These are phyloP conservation scores for Thozetella sp. DNA, from an alignment of 495 filamentous ascomycete genomes.

Conservation along the genomic window DNA sequence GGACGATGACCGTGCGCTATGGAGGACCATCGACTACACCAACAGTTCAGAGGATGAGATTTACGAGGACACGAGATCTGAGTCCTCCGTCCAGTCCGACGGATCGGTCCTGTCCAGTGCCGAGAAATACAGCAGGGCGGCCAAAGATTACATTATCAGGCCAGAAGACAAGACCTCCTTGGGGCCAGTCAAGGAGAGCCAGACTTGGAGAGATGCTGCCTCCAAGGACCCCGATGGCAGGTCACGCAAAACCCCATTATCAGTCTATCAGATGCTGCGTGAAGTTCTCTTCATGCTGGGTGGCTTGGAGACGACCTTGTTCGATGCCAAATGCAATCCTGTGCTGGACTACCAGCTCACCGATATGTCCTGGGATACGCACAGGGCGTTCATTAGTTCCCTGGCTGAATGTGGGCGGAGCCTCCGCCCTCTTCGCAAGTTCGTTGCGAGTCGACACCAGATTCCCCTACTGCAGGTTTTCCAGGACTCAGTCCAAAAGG, in stretches of 20 bases:
- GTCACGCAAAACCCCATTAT: constrained; percentile 50
- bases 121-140: constrained; percentile 34
- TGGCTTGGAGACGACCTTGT: constrained; percentile 76
- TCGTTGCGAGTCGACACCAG: constrained; percentile 25
- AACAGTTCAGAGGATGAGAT: constrained; percentile 66
- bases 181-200: constrained; percentile 52
- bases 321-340: constrained; percentile 41
- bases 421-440: constrained; percentile 35
- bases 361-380: constrained; percentile 38
- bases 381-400: constrained; percentile 36
- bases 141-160: too few relatives aligned
- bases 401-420: constrained; percentile 40
- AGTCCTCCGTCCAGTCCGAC: constrained; percentile 32
- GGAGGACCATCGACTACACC: constrained; percentile 76
- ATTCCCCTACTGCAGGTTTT: constrained; percentile 53
- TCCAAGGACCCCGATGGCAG: constrained; percentile 24
- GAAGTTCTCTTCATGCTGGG: constrained; percentile 85
- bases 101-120: constrained; percentile 36
- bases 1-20: constrained; percentile 69
- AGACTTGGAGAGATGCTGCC: constrained; percentile 61
- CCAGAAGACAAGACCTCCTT: too few relatives aligned
- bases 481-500: constrained; percentile 40
- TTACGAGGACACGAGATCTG: constrained; percentile 31
- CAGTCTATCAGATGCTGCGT: constrained; percentile 74
- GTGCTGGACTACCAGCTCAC: constrained; percentile 33